Evolutionary conservation across 2,329 filamentous ascomycete species (phyloP), one percentile per base, ranked within the genome.

Genomic region (Ascocoryne sarcoides): DNA sequence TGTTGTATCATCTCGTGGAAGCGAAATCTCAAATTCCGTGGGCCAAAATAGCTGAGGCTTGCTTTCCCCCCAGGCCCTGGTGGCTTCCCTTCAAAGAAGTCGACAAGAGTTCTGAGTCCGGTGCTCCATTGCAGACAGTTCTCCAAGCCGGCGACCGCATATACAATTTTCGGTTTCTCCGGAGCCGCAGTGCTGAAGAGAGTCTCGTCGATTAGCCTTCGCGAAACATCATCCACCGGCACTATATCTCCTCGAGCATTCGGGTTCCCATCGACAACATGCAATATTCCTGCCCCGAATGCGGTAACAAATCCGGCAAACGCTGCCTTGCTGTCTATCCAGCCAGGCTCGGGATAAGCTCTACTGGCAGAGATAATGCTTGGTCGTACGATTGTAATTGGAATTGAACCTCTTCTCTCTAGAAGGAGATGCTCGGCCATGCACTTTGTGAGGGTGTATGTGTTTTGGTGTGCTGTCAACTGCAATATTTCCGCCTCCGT

Each of bases 361-460:
- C 20, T 35, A 29, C 37, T 44, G n/a, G 42, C 33, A 5, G 37
- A 40, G 10, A 44, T 40, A 12, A 44, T 40, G 12, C 37, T 40
- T 2, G 42, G 42, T 4, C 42, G 33, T 7, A 44, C 34, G 12
- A 44, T 44, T 2, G 37, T 37, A 21, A 44, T 18, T 4, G 37
- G 29, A 12, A 44, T 16, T 15, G 10, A 5, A 12, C 16, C 29
- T 3, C 19, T 17, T 8, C 29, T 10, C 14, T 40, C 38, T 12
- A 19, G 3, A 12, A 44, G 19, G 10, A 33, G 23, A 20, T 44
- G 37, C 21, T 44, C 42, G 10, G 42, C 33, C 4, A 44, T 18
- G n/a, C 42, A 44, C 20, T 44, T 44, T n/a, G 32, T 44, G 16
- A 44, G 29, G 12, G 37, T 40, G 34, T 40, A 40, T 3, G 42